Base-by-base conservation (phyloP, 1,139 yeast species). In the Debaryomyces sp. region DNA sequence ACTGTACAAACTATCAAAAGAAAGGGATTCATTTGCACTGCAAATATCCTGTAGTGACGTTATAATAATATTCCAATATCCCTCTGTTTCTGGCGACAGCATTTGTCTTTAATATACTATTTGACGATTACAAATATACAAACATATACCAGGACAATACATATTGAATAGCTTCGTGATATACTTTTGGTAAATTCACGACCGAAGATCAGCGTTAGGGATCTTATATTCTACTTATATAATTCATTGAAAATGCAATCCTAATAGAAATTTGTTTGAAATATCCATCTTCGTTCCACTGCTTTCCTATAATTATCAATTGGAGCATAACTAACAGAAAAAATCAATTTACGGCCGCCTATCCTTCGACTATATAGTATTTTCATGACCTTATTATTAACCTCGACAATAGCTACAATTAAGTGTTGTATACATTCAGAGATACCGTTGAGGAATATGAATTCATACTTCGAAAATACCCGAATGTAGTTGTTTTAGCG, bases 41-140 rank as follows among this genome's bases (percentile, higher is more conserved):
- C 84, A 82, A 13, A 84, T 76, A 56, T 85, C 91, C 61, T 85
- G 91, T 24, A 86, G 70, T 2, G 87, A 82, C 6, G 89, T 77
- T 12, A 83, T 71, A 6, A 84, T 83, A 36, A 81, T 77, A 58
- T 84, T 88, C 92, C 92, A 86, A 58, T 82, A 79, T 1, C 88
- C 85, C 42, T 79, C 76, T 23, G 71, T 70, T 64, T 71, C 75
- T 27, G 54, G 52, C 38, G 53, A 38, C 56, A 53, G 54, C 43
- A 43, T 44, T 15, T 29, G 32, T 29, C 26, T 17, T 41, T 2
- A 6, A 41, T 41, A 15, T 7, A 37, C 21, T 24, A 24, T 15
- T 15, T 12, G 2, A 5, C 18, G 7, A 6, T 12, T 35, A n/a
- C 12, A 15, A 21, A 12, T 35, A 21, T 13, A 35, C n/a, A 35